Evolutionary conservation across 1,139 yeast species (phyloP).

Genomic region (Candida labiduridarum): DNA sequence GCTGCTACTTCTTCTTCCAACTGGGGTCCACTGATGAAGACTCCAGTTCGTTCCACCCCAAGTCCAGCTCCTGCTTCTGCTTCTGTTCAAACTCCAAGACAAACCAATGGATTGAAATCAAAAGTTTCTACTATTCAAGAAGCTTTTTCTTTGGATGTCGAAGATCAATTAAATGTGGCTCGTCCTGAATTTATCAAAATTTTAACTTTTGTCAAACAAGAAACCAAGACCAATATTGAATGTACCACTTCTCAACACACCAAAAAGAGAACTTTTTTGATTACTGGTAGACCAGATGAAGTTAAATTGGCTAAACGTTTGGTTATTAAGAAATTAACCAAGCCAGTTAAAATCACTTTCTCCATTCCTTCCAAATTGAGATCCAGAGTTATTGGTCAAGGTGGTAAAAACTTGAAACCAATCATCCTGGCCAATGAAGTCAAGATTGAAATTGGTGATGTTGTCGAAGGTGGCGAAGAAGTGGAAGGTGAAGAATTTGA

Average conservation of each 20-base stretch:
- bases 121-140: conserved; percentile 59
- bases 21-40: conserved; percentile 40
- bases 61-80: conserved; percentile 19
- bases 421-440: conserved; percentile 74
- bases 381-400: conserved; percentile 84
- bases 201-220: conserved; percentile 61
- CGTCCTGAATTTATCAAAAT: conserved; percentile 68
- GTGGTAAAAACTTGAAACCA: conserved; percentile 81
- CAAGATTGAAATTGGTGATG: conserved; percentile 67
- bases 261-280: conserved; percentile 81
- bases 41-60: conserved; percentile 33
- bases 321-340: conserved; percentile 74
- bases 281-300: conserved; percentile 72
- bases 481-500: conserved; percentile 18
- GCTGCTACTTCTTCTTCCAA: conserved; percentile 13
- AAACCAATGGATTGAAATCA: conserved; percentile 20
- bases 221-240: conserved; percentile 71
- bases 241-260: conserved; percentile 79
- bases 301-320: conserved; percentile 77
- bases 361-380: conserved; percentile 78
- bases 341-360: conserved; percentile 65
- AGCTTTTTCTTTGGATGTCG: conserved; percentile 70
- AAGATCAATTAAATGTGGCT: conserved; percentile 64
- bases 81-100: conserved; percentile 28
- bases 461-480: conserved; percentile 25